These are phyloP conservation scores for Fusarium sp. DNA, from an alignment of 2,329 filamentous ascomycete species.

Conservation along the genomic window DNA sequence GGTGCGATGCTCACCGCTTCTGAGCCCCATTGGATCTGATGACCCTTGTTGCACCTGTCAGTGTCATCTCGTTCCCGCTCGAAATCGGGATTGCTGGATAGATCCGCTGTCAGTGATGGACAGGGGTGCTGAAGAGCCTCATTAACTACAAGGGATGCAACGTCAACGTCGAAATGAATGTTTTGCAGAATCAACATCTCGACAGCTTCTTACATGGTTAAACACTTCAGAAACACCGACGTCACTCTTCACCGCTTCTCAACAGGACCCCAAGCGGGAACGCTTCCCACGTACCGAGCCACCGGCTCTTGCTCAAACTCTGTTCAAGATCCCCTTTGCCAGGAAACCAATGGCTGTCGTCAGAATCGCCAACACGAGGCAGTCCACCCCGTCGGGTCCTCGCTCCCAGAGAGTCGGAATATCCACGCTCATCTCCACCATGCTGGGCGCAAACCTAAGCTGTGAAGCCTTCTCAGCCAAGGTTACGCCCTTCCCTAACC, in stretches of 20 bases:
- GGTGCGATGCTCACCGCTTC: slow-evolving; percentile 17
- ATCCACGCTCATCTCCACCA: slow-evolving; percentile 20
- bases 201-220: not conserved
- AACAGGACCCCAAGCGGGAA: not conserved
- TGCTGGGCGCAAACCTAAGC: slow-evolving; percentile 25
- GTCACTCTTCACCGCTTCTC: slow-evolving; percentile 19
- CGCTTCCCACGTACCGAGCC: slow-evolving; percentile 31
- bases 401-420: slow-evolving; percentile 25
- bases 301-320: slow-evolving; percentile 36
- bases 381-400: slow-evolving; percentile 23
- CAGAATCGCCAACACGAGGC: slow-evolving; percentile 19
- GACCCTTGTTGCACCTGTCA: slow-evolving; percentile 35
- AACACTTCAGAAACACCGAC: slow-evolving; percentile 1
- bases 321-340: slow-evolving; percentile 25
- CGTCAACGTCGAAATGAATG: not conserved
- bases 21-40: slow-evolving; percentile 21
- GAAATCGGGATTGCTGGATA: slow-evolving; percentile 33
- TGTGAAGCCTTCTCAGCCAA: slow-evolving; percentile 9
- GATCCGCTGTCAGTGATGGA: slow-evolving; percentile 39
- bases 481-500: slow-evolving; percentile 28
- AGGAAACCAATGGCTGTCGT: slow-evolving; percentile 27
- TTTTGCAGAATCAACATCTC: not conserved
- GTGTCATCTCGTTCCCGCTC: slow-evolving; percentile 18
- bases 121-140: slow-evolving; percentile 33
- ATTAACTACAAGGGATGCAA: slow-evolving; percentile 13